These are phyloP conservation scores for Sabuloglossum arenarium DNA, from an alignment of 495 filamentous ascomycete species.

Conservation along the genomic window DNA sequence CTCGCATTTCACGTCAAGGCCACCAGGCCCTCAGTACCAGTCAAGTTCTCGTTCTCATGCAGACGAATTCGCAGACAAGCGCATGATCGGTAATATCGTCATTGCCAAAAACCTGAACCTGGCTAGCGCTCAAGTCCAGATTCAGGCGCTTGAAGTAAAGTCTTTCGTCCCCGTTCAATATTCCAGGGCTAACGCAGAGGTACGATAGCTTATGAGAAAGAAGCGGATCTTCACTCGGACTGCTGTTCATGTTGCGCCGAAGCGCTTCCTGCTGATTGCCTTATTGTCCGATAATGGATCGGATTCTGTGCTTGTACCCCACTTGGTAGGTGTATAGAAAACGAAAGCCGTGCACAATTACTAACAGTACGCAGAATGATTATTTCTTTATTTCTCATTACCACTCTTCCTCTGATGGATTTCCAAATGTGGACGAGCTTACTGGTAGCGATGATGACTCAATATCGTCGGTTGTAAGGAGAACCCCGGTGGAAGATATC, in stretches of 20 bases:
- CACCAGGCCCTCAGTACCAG: conserved; percentile 8
- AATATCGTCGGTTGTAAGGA: conserved; percentile 25
- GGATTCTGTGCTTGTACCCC: conserved; percentile 15
- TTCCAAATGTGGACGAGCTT: conserved; percentile 44
- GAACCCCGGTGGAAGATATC: conserved; percentile 4
- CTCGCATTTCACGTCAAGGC: neutral
- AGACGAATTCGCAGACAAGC: conserved; percentile 14
- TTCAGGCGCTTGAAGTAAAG: conserved; percentile 56
- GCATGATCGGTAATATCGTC: conserved; percentile 52
- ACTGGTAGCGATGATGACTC: conserved; percentile 25
- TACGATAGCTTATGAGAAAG: conserved; percentile 49
- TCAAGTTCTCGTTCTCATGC: conserved; percentile 12
- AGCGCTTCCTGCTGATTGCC: conserved; percentile 63
- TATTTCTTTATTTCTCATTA: conserved; percentile 76
- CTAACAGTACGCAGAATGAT: conserved; percentile 35
- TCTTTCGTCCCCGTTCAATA: neutral
- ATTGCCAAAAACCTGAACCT: conserved; percentile 61
- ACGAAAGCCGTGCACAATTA: neutral
- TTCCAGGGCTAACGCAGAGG: neutral
- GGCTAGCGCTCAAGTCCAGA: conserved; percentile 52
- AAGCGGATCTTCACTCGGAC: conserved; percentile 55
- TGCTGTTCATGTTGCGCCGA: conserved; percentile 48
- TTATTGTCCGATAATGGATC: conserved; percentile 27
- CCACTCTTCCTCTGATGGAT: conserved; percentile 52
- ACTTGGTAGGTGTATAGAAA: conserved; percentile 22